Conservation (phyloP, 495 filamentous ascomycete species). For the Penicillium canescens region DNA sequence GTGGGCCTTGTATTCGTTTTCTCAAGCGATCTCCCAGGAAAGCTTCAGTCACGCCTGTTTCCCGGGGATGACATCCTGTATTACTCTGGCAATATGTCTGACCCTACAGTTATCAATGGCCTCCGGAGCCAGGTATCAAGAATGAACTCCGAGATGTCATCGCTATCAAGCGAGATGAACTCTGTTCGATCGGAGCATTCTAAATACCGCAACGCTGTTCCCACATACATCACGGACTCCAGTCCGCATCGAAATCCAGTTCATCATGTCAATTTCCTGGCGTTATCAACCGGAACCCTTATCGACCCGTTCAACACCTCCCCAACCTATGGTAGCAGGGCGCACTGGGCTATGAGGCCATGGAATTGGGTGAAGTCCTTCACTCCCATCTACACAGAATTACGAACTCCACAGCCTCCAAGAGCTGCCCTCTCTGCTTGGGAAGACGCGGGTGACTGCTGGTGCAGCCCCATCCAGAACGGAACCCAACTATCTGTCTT, state of each 20-base stretch:
- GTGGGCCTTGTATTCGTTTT: slow-evolving; percentile 11
- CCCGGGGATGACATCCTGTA: slow-evolving; percentile 4
- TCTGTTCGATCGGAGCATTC: slow-evolving; percentile 25
- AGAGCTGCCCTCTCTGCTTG: slow-evolving; percentile 37
- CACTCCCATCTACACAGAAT: no score
- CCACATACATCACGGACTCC: slow-evolving; percentile 17
- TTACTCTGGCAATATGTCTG: slow-evolving; percentile 22
- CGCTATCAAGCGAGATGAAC: slow-evolving; percentile 35
- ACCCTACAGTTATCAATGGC: slow-evolving; percentile 24
- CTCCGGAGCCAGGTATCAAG: slow-evolving; percentile 32
- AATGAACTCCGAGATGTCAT: slow-evolving; percentile 35
- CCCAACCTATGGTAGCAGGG: slow-evolving; percentile 24
- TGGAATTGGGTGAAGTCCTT: slow-evolving; percentile 1
- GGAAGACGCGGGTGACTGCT: slow-evolving; percentile 50
- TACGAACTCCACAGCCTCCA: slow-evolving; percentile 19
- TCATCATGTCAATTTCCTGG: slow-evolving; percentile 40
- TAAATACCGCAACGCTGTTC: slow-evolving; percentile 7
- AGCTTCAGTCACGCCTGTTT: slow-evolving; percentile 11
- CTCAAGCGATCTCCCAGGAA: slow-evolving; percentile 4
- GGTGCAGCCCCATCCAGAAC: slow-evolving; percentile 40
- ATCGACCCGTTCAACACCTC: slow-evolving; percentile 38
- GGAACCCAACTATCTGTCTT: slow-evolving; percentile 43
- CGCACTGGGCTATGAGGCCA: slow-evolving; percentile 3
- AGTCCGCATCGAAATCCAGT: slow-evolving; percentile 7
- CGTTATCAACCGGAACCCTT: slow-evolving; percentile 30